Evolutionary conservation across 2,329 filamentous ascomycete genomes (phyloP).

Genomic region (Neospermospora avenae): DNA sequence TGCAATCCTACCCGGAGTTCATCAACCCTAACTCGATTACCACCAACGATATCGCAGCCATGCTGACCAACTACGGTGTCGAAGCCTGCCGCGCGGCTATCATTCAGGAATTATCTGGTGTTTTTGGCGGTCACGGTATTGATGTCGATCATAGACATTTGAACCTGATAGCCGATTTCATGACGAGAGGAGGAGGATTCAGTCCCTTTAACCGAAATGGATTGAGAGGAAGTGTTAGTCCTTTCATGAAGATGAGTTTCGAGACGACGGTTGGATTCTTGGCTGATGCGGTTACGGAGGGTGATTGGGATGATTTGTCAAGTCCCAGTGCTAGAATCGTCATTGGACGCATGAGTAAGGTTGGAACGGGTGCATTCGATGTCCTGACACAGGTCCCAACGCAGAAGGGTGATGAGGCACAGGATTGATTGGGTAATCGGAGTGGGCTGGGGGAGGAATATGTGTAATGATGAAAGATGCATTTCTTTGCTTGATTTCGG

Average conservation of each 20-base stretch:
- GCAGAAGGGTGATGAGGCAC: conserved; percentile 19
- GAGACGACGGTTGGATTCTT: conserved; percentile 95
- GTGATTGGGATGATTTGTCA: conserved; percentile 83
- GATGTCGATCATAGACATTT: conserved; percentile 87
- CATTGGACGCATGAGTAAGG: conserved; percentile 74
- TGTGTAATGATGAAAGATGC: background rate
- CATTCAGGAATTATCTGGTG: conserved; percentile 76
- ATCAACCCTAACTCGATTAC: conserved; percentile 83
- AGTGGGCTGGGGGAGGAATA: background rate
- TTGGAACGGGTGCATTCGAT: conserved; percentile 91
- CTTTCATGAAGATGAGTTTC: conserved; percentile 99
- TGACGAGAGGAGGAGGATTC: conserved; percentile 92
- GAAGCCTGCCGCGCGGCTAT: conserved; percentile 89
- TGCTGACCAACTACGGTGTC: conserved; percentile 84
- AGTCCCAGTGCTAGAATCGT: conserved; percentile 88
- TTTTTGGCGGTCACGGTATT: conserved; percentile 91
- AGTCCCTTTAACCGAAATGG: conserved; percentile 91
- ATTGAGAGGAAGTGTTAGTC: conserved; percentile 77
- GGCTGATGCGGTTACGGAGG: conserved; percentile 85
- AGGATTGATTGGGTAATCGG: conserved; percentile 5
- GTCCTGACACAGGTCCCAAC: conserved; percentile 61
- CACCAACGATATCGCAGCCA: conserved; percentile 89
- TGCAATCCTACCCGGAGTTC: conserved; percentile 82
- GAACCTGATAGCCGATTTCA: conserved; percentile 93
- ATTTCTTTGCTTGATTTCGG: background rate